These are phyloP conservation scores for Boletus insuetus DNA, from an alignment of 768 basidiomycete genomes.

Conservation along the genomic window DNA sequence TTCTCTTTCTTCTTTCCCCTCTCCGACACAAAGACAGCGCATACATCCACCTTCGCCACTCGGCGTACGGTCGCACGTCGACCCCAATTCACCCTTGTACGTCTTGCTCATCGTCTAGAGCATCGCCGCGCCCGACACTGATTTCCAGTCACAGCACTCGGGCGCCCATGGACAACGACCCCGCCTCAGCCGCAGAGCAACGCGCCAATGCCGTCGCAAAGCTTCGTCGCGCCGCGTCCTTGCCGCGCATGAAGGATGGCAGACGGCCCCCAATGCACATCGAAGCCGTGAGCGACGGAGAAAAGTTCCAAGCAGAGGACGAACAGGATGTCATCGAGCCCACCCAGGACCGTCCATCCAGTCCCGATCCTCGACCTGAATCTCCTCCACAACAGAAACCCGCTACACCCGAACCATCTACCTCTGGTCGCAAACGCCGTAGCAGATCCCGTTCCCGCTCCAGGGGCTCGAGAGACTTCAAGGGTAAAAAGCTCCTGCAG, in stretches of 20 bases:
- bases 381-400: conserved; percentile 29
- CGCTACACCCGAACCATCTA: conserved; percentile 42
- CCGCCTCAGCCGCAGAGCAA: conserved; percentile 61
- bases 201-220: conserved; percentile 86
- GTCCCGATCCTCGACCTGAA: conserved; percentile 24
- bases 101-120: not conserved
- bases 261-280: conserved; percentile 83
- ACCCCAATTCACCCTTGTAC: conserved; percentile 3
- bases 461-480: conserved; percentile 68
- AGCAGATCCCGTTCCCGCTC: conserved; percentile 65
- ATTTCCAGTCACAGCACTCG: conserved; percentile 3
- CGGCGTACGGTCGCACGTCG: conserved; percentile 6
- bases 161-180: conserved; percentile 35
- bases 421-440: conserved; percentile 56
- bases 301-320: conserved; percentile 49
- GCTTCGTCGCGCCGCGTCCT: conserved; percentile 86
- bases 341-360: conserved; percentile 4
- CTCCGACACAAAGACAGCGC: conserved; percentile 9
- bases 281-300: conserved; percentile 81
- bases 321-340: conserved; percentile 14
- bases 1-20: not conserved
- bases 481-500: conserved; percentile 54
- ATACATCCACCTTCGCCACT: conserved; percentile 9
- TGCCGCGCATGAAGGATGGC: conserved; percentile 90
- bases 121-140: not conserved